phyloP scores from a whole-genome alignment of 306 rosid genomes.

The Malus sieversii region DNA sequence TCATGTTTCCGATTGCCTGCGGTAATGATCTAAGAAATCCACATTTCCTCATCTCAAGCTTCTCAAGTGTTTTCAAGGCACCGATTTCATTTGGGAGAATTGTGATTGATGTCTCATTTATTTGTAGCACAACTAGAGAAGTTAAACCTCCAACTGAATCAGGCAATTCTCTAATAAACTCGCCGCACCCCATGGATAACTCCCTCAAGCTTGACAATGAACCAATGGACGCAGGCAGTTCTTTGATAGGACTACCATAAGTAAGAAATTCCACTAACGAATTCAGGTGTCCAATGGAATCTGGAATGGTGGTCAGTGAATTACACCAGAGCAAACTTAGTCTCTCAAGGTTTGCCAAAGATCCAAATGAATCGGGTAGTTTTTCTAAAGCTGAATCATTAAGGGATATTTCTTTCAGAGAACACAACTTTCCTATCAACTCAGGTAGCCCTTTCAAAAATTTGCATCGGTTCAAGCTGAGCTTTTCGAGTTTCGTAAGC shows the following conservation, averaged over 20 bases:
- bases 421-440: slow-evolving; percentile 37
- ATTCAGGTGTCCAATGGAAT: slow-evolving; percentile 33
- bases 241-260: slow-evolving; percentile 21
- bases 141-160: slow-evolving; percentile 26
- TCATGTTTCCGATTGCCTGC: slow-evolving; percentile 39
- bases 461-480: slow-evolving; percentile 30
- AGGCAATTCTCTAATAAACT: slow-evolving; percentile 30
- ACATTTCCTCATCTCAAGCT: slow-evolving; percentile 44
- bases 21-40: slow-evolving; percentile 40
- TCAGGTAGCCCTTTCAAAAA: slow-evolving; percentile 34
- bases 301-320: slow-evolving; percentile 42
- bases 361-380: slow-evolving; percentile 42
- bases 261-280: slow-evolving; percentile 22
- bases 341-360: slow-evolving; percentile 46
- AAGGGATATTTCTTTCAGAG: slow-evolving; percentile 44
- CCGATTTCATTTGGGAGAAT: slow-evolving; percentile 52
- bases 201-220: slow-evolving; percentile 31
- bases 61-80: slow-evolving; percentile 39
- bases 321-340: slow-evolving; percentile 34
- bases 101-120: slow-evolving; percentile 38
- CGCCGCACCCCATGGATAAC: slow-evolving; percentile 29
- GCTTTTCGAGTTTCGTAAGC: slow-evolving; percentile 39
- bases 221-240: slow-evolving; percentile 49
- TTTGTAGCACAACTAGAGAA: slow-evolving; percentile 35
- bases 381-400: slow-evolving; percentile 33